Base-by-base conservation (phyloP, 768 basidiomycete genomes). In the Collybia sordida region DNA sequence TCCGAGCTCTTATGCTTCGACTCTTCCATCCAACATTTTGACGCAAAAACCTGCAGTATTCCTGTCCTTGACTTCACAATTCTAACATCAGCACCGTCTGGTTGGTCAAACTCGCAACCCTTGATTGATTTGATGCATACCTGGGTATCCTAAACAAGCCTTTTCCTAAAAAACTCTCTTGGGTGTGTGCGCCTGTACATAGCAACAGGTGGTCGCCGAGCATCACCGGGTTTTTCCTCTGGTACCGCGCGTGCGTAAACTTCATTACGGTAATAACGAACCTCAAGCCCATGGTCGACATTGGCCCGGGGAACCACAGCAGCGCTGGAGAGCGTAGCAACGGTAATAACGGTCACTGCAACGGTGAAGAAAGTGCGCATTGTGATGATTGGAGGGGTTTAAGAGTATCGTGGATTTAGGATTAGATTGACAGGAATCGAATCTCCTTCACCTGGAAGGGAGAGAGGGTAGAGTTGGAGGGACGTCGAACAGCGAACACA, bases 321-420 rank as follows among this genome's bases (percentile, higher is more conserved):
- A 18, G 66, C 67, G 45, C 57, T 57, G 21, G 59, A 51, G 53
- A 62, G 48, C 25, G 64, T 52, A 40, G 61, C 49, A 49, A 58
- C 57, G 37, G 57, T 56, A 49, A 60, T 52, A 47, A 60, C 51
- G 53, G 56, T 28, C 44, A 56, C 45, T 46, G 46, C 44, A 34
- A 47, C 37, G 34, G 53, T 55, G 51, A 57, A 45, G 18, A 56
- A 55, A 61, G 65, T 59, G 54, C 63, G 67, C 67, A 70, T 66
- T 45, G 37, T 62, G 58, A 50, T n/a, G 36, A 44, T 35, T 36
- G 15, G 44, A 15, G 38, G 25, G 49, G 18, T 21, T n/a, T n/a
- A 40, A 50, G 27, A 21, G 37, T 40, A 37, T 44, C 38, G 44
- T 21, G 43, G 45, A 14, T 15, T 35, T 47, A 43, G 53, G 56